Evolutionary conservation across 176 grass and related monocot genomes (phyloP).

Genomic region (Tillandsia leiboldiana): DNA sequence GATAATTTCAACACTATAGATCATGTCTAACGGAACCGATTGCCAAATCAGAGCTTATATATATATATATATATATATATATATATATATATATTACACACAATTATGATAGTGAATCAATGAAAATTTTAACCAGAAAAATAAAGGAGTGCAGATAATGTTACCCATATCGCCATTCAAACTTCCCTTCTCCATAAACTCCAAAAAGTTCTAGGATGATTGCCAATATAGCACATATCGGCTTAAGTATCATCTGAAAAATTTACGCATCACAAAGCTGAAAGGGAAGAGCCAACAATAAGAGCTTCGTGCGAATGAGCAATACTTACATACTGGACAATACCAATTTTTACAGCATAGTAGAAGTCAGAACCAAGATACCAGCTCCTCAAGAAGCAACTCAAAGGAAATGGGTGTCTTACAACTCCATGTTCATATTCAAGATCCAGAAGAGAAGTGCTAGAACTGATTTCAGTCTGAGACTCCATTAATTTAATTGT

Average conservation of each 20-base stretch:
- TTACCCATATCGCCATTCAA: constrained; percentile 96
- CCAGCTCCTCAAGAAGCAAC: constrained; percentile 87
- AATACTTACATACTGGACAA: constrained; percentile 94
- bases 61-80: too few species aligned
- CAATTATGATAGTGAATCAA: too few species aligned
- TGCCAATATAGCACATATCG: constrained; percentile 84
- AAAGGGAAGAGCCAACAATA: constrained; percentile 3
- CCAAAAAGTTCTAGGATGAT: constrained; percentile 76
- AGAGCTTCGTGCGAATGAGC: constrained; percentile 1
- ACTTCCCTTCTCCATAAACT: constrained; percentile 93
- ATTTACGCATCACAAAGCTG: constrained; percentile 9
- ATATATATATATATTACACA: too few species aligned
- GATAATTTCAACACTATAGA: too few species aligned
- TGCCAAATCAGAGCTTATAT: too few species aligned
- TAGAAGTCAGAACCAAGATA: constrained; percentile 93
- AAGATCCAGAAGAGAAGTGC: constrained; percentile 66
- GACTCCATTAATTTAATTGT: constrained; percentile 94
- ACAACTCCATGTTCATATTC: constrained; percentile 86
- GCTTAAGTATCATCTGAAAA: constrained; percentile 92
- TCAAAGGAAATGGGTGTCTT: constrained; percentile 93
- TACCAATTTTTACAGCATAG: constrained; percentile 90
- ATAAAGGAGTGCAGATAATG: constrained; percentile 15
- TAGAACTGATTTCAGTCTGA: constrained; percentile 42
- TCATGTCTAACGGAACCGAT: too few species aligned
- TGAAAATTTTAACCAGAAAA: too few species aligned